Conservation (phyloP, 768 basidiomycete species). For the Boletales sp. region DNA sequence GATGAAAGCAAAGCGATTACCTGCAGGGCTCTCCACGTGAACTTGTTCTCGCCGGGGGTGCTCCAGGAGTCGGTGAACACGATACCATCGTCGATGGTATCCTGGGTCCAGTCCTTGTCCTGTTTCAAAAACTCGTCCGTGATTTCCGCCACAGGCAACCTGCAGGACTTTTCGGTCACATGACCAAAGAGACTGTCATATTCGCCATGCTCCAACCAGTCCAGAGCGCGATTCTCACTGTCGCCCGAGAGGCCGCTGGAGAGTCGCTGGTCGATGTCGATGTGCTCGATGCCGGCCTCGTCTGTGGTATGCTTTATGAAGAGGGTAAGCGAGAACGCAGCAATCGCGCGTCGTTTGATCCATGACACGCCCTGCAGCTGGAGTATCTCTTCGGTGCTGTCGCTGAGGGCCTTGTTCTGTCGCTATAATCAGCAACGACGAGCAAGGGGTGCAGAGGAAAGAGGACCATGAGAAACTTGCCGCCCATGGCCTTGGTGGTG, state of each 20-base stretch:
- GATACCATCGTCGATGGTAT: constrained; percentile 33
- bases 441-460: neutral
- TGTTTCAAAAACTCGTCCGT: constrained; percentile 39
- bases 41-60: constrained; percentile 57
- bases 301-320: constrained; percentile 62
- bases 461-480: constrained; percentile 60
- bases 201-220: constrained; percentile 51
- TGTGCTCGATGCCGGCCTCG: constrained; percentile 54
- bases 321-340: constrained; percentile 54
- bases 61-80: constrained; percentile 46
- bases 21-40: constrained; percentile 62
- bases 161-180: constrained; percentile 52
- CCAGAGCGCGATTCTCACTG: constrained; percentile 53
- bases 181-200: constrained; percentile 61
- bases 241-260: constrained; percentile 60
- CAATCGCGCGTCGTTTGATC: constrained; percentile 64
- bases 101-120: constrained; percentile 37
- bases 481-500: constrained; percentile 57
- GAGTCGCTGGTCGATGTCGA: constrained; percentile 64
- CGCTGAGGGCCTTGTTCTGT: constrained; percentile 70
- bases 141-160: constrained; percentile 46
- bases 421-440: neutral
- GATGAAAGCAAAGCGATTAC: constrained; percentile 31
- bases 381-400: constrained; percentile 60
- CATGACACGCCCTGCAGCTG: constrained; percentile 69